These are phyloP conservation scores for Deakozyma indianensis DNA, from an alignment of 805 yeast genomes.

Conservation along the genomic window DNA sequence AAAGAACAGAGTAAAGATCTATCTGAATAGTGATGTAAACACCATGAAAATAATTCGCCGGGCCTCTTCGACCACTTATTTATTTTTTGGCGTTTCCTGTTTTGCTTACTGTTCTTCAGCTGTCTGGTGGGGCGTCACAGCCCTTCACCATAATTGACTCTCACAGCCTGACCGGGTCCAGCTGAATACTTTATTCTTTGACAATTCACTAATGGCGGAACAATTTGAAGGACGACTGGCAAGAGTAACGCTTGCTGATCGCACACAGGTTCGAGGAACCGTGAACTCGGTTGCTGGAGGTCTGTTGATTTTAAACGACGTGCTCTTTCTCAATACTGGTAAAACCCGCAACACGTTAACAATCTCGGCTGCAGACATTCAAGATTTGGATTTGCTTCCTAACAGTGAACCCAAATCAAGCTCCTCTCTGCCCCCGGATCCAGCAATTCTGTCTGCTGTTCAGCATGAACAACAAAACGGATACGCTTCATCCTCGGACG, in stretches of 20 bases:
- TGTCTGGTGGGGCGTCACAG: no score
- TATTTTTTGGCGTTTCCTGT: no score
- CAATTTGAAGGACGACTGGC: constrained; percentile 13
- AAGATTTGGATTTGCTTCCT: constrained; percentile 8
- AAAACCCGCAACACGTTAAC: constrained; percentile 1
- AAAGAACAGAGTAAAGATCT: no score
- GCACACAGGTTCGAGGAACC: constrained; percentile 8
- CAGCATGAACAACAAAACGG: not conserved
- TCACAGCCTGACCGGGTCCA: no score
- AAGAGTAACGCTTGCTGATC: constrained; percentile 11
- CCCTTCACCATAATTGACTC: no score
- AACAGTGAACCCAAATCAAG: not conserved
- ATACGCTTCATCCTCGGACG: not conserved
- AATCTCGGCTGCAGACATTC: constrained; percentile 8
- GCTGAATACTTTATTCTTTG: no score
- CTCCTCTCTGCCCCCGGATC: constrained; percentile 4
- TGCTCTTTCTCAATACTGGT: constrained; percentile 7
- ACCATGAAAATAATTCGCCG: no score
- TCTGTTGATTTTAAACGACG: constrained; percentile 8
- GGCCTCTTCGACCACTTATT: no score
- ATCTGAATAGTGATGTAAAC: no score
- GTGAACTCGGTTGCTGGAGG: constrained; percentile 11
- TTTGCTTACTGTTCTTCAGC: no score
- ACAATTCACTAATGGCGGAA: constrained; percentile 6
- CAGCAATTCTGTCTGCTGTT: constrained; percentile 7